Base-by-base conservation (phyloP, 2,329 filamentous ascomycete genomes). In the Paracoccidioides brasiliensis region DNA sequence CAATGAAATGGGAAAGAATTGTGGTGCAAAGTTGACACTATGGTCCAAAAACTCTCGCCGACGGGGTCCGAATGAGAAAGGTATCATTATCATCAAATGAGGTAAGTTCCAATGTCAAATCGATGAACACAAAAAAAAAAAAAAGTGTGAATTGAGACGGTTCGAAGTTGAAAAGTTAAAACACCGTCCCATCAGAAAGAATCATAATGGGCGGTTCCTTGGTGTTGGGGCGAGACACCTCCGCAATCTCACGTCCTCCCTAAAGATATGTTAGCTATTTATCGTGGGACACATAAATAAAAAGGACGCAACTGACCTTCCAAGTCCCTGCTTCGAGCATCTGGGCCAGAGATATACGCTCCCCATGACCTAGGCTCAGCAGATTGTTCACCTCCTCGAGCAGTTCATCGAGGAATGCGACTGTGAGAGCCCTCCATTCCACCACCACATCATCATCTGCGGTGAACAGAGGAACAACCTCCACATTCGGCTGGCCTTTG, bases 121-220 rank as follows among this genome's bases (percentile, higher is more conserved):
- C 49, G 15, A 12, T 6, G 32, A 33, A 5, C 12, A 32, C 10
- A 4, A 28, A 52, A 32, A 41, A 28, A 4, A 12, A 14, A 22
- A 30, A 30, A 14, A 22, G 1, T 14, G 28, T 56, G 30, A 35
- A 51, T 54, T n/a, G 55, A 55, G 55, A 42, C 35, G 43, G 40
- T 44, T 35, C 35, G 52, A 42, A 14, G 42, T 56, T 82, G 95
- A 69, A 54, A 42, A 14, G 42, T 56, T 82, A 95, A 69, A 98
- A 97, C 61, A 98, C 88, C 30, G 93, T 97, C 59, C 93, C 93
- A 69, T 98, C 93, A 61, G 89, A 95, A 62, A 95, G 80, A 64
- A 97, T 96, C 74, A 96, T 84, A 67, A 98, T 97, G 4, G 93
- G 93, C 37, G 91, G 89, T 69, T 95, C 89, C 74, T 93, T 95